Conservation (phyloP, 768 basidiomycete species). For the Rhodosporidiobolus sp. region DNA sequence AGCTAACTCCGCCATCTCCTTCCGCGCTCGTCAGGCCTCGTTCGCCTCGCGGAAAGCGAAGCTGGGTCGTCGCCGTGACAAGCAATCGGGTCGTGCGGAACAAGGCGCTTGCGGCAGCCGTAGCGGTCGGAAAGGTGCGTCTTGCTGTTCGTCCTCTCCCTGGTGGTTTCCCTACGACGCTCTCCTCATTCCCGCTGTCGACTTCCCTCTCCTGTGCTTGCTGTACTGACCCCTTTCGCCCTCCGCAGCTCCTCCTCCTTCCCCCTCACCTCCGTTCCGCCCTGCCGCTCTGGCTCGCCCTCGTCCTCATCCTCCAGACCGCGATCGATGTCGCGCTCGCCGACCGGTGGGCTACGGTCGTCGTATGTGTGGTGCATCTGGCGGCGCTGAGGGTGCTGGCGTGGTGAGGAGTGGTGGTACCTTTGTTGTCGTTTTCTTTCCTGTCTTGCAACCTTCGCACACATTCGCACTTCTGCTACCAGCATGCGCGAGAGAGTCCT, state of each 20-base stretch:
- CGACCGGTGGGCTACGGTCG: not conserved
- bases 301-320: conserved; percentile 18
- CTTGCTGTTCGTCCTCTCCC: no score
- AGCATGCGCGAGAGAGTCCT: no score
- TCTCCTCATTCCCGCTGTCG: not conserved
- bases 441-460: no score
- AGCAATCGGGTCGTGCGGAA: not conserved
- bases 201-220: not conserved
- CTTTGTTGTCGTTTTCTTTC: no score
- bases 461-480: no score
- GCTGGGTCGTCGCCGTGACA: not conserved
- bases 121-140: not conserved
- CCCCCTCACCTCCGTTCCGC: not conserved
- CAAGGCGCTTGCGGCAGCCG: not conserved
- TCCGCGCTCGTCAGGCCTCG: not conserved
- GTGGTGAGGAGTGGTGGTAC: no score
- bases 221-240: not conserved
- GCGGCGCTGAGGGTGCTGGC: not conserved
- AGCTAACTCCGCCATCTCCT: not conserved
- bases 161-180: no score
- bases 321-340: conserved; percentile 13
- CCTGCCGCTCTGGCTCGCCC: not conserved
- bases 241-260: no score
- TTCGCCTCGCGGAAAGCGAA: not conserved
- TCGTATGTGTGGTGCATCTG: not conserved